A percentile compares a stretch with the other conserved stretches of the same genome.
Conservation (phyloP, 2,329 filamentous ascomycete species). For the Colletotrichum sp. region DNA sequence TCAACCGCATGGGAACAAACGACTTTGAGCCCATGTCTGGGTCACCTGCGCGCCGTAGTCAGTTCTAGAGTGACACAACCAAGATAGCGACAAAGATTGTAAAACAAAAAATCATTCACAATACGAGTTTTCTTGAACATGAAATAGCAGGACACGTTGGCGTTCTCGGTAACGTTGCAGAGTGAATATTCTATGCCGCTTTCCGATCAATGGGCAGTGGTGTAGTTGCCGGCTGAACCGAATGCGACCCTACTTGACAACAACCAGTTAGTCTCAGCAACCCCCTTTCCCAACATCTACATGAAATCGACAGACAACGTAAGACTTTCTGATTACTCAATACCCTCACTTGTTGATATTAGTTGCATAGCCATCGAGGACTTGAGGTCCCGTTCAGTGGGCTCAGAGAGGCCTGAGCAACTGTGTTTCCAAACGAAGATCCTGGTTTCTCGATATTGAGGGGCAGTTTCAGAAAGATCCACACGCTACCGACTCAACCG, state of each 20-base stretch:
- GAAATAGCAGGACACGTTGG: neutral
- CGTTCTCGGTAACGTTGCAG: neutral
- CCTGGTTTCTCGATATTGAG: neutral
- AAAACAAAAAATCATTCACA: neutral
- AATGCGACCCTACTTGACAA: neutral
- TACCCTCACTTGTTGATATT: neutral
- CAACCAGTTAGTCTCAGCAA: neutral
- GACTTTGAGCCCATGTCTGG: conserved; percentile 13
- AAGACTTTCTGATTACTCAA: neutral
- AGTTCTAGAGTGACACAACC: neutral
- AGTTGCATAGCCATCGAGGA: neutral
- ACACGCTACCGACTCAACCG: neutral
- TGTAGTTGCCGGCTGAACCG: neutral
- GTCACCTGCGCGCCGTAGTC: neutral
- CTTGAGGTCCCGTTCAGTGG: neutral
- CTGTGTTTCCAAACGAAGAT: neutral
- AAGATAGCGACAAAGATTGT: neutral
- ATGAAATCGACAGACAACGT: neutral
- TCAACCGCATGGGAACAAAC: neutral
- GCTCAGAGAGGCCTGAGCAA: neutral
- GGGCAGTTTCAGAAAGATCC: neutral
- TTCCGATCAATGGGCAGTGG: neutral
- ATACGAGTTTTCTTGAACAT: neutral
- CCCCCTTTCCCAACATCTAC: conserved; percentile 2
- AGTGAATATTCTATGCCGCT: neutral